phyloP scores from a whole-genome alignment of 2,329 filamentous ascomycete species.

The Tolypocladium inflatum region DNA sequence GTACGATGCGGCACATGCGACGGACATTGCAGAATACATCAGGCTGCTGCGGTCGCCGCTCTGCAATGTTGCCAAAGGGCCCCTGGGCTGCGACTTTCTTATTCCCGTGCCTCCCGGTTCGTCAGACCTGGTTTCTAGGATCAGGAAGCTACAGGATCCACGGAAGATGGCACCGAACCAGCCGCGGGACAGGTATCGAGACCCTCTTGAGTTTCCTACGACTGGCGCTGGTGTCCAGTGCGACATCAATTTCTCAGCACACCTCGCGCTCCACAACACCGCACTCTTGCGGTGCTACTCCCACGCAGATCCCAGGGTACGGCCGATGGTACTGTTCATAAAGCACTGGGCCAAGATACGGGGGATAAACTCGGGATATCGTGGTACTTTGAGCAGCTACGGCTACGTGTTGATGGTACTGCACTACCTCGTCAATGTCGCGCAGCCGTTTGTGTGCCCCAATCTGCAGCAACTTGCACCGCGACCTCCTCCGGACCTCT shows the following conservation, averaged over 20 bases:
- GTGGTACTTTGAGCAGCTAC: slow-evolving; percentile 79
- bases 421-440: slow-evolving; percentile 81
- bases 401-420: slow-evolving; percentile 89
- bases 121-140: slow-evolving; percentile 26
- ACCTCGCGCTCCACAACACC: slow-evolving; percentile 77
- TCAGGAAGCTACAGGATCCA: slow-evolving; percentile 38
- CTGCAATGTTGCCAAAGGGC: slow-evolving; percentile 3
- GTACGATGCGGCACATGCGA: slow-evolving; percentile 28
- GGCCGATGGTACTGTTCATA: slow-evolving; percentile 71
- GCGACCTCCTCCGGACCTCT: slow-evolving; percentile 24
- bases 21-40: slow-evolving; percentile 39
- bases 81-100: slow-evolving; percentile 10
- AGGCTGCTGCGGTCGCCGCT: slow-evolving; percentile 33
- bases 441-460: slow-evolving; percentile 69
- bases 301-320: slow-evolving; percentile 66
- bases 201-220: slow-evolving; percentile 69
- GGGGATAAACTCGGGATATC: slow-evolving; percentile 79
- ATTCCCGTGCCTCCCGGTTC: slow-evolving; percentile 27
- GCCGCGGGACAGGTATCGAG: slow-evolving; percentile 42
- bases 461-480: slow-evolving; percentile 61
- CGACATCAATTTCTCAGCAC: slow-evolving; percentile 86
- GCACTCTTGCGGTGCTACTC: slow-evolving; percentile 75
- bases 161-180: slow-evolving; percentile 39
- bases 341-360: slow-evolving; percentile 85
- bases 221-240: slow-evolving; percentile 72